These are phyloP conservation scores for Fusarium ambrosium DNA, from an alignment of 2,329 filamentous ascomycete species.

Conservation along the genomic window DNA sequence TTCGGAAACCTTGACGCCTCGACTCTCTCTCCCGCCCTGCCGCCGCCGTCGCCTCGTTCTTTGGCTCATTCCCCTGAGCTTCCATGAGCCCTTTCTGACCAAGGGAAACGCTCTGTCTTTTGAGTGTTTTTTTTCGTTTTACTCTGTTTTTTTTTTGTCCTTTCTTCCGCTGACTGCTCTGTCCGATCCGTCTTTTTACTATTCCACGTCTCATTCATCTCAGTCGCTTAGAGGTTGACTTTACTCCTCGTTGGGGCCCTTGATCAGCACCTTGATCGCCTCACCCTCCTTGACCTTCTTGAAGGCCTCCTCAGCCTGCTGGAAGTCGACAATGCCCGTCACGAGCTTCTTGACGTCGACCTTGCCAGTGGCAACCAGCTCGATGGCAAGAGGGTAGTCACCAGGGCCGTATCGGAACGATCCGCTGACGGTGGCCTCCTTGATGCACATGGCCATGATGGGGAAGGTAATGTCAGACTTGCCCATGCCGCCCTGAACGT, in stretches of 20 bases:
- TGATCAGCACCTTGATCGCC: conserved; percentile 78
- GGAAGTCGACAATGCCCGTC: conserved; percentile 81
- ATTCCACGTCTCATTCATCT: conserved; percentile 2
- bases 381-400: conserved; percentile 87
- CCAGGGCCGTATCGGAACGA: conserved; percentile 91
- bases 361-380: conserved; percentile 79
- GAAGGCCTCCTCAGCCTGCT: conserved; percentile 88
- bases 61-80: conserved; percentile 5
- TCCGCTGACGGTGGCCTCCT: conserved; percentile 89
- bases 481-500: conserved; percentile 93
- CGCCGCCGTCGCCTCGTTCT: conserved; percentile 8
- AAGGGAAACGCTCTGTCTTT: conserved; percentile 1
- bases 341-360: conserved; percentile 88
- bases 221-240: neutral
- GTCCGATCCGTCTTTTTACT: neutral
- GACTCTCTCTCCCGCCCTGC: neutral
- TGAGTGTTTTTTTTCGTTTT: neutral
- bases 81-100: neutral
- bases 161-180: neutral
- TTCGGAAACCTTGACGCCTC: conserved; percentile 29
- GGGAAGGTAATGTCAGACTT: conserved; percentile 89
- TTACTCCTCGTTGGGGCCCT: conserved; percentile 72
- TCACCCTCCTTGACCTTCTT: conserved; percentile 87
- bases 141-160: neutral
- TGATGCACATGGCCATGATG: conserved; percentile 89